Evolutionary conservation across 192 early-diverging fungal genomes (phyloP).

Genomic region (Chytriomyces sp.): DNA sequence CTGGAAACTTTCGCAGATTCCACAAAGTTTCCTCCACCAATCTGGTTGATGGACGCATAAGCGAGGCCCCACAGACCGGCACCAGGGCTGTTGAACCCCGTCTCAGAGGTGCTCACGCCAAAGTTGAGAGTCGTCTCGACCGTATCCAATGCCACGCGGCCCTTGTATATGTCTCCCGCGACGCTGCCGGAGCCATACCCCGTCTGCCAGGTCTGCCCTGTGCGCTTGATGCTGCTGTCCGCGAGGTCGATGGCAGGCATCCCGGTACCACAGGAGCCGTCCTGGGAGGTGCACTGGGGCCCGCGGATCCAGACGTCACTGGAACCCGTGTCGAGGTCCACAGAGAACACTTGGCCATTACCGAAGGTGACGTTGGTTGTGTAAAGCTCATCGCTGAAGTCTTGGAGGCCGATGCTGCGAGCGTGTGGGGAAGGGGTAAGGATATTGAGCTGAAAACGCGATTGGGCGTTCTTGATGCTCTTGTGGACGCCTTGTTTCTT

Average conservation of each 20-base stretch:
- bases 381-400: not conserved
- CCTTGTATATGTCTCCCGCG: conserved; percentile 28
- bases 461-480: too few relatives aligned
- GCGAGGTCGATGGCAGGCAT: not conserved
- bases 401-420: not conserved
- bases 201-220: not conserved
- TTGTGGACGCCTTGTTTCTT: too few relatives aligned
- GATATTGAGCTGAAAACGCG: too few relatives aligned
- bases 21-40: conserved; percentile 11
- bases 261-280: conserved; percentile 28
- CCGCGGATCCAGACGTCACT: conserved; percentile 41
- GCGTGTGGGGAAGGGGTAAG: too few relatives aligned
- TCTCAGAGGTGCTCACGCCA: conserved; percentile 22
- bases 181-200: conserved; percentile 34
- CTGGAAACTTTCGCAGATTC: not conserved
- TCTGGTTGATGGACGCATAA: conserved; percentile 12
- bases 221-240: not conserved
- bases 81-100: conserved; percentile 8
- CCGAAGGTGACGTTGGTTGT: not conserved
- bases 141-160: conserved; percentile 29
- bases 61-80: conserved; percentile 42
- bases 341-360: too few relatives aligned
- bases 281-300: conserved; percentile 22
- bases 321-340: conserved; percentile 39
- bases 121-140: conserved; percentile 16